These are phyloP conservation scores for Paradendryphiella salina DNA, from an alignment of 2,329 filamentous ascomycete genomes.

Conservation along the genomic window DNA sequence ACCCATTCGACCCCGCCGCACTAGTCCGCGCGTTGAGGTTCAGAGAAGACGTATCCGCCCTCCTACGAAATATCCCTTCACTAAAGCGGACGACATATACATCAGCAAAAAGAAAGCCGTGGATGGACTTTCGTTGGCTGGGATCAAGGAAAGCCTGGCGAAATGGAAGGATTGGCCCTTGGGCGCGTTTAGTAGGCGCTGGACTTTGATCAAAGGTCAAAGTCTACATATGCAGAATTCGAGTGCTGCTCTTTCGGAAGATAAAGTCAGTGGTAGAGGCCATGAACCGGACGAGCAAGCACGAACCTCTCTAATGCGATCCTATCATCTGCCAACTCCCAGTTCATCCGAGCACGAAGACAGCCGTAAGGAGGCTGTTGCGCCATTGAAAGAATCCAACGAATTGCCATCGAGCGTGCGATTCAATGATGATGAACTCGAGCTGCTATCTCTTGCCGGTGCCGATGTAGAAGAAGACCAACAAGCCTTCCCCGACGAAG, in stretches of 20 bases:
- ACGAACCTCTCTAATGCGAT: conserved; percentile 2
- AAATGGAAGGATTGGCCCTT: conserved; percentile 29
- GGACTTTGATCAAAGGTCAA: conserved; percentile 19
- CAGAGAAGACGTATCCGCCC: conserved; percentile 1
- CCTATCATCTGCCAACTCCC: conserved; percentile 37
- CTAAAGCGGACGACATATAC: conserved; percentile 41
- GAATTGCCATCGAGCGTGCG: conserved; percentile 23
- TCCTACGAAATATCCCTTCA: conserved; percentile 29
- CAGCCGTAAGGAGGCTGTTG: not conserved
- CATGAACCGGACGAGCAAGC: not conserved
- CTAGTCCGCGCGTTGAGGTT: conserved; percentile 21
- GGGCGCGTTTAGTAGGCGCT: conserved; percentile 19
- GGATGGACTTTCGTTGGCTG: conserved; percentile 32
- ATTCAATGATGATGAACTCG: conserved; percentile 35
- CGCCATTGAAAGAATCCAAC: not conserved
- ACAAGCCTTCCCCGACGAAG: not conserved
- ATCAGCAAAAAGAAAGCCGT: conserved; percentile 39
- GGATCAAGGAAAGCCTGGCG: conserved; percentile 23
- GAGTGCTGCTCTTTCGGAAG: not conserved
- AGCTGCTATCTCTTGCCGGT: conserved; percentile 32
- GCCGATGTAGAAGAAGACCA: conserved; percentile 15
- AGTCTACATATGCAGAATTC: conserved; percentile 9
- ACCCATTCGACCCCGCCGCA: conserved; percentile 7
- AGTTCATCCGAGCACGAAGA: conserved; percentile 29
- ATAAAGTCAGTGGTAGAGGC: not conserved